Evolutionary conservation across 768 basidiomycete genomes (phyloP), one percentile per base, ranked within the genome.

Genomic region (Galerina marginata): DNA sequence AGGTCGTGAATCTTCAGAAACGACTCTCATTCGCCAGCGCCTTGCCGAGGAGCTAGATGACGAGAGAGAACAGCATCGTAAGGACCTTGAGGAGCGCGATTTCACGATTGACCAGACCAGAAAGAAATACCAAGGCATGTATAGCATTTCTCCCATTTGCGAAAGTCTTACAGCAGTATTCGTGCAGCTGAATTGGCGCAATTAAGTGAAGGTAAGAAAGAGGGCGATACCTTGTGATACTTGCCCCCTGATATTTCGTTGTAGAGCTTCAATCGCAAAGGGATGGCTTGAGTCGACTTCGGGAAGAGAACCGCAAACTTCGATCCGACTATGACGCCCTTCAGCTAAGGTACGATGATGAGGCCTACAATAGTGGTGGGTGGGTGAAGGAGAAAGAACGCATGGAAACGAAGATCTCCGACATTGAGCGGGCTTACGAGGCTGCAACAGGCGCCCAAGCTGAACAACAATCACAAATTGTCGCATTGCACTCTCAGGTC

Each of bases 331-430:
- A 87, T 52, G 91, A 92, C 57, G 85, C 90, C 39, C 80, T 94
- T 4, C 90, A 91, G 65, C 74, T 90, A 37, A 83, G 85, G 40
- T 88, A 86, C 64, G 90, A 93, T 60, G 89, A 92, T 61, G 92
- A 93, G 67, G 81, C 90, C 26, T 90, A 89, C 72, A 89, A 84
- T 58, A 88, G 89, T 48, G 83, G 87, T 12, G 85, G 89, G 4
- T 94, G 92, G 93, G 90, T 89, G 77, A 90, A 91, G 69, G 93
- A 95, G 77, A 92, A 88, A 72, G 92, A 94, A 59, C 88, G 91
- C 10, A 78, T 94, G 76, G 92, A 95, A 61, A 89, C 85, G 54
- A 93, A 92, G 82, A 92, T 95, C 54, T 72, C 71, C 4, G 90
- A 94, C 71, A 69, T 93, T 59, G 87, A 84, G 23, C 87, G 86